These are phyloP conservation scores for Pichia sp. DNA, from an alignment of 1,139 yeast genomes.

Conservation along the genomic window DNA sequence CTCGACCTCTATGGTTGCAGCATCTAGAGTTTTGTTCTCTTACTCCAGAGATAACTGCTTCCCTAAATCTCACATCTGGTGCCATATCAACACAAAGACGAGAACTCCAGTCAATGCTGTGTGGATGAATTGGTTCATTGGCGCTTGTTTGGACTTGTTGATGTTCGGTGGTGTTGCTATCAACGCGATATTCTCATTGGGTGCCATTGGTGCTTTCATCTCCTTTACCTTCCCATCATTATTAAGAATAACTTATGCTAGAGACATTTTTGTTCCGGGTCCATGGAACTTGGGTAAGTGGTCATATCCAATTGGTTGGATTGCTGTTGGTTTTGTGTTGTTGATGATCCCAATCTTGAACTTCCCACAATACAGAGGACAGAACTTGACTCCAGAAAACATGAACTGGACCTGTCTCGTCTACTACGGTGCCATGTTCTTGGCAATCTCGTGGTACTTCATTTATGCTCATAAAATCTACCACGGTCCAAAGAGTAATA, in stretches of 20 bases:
- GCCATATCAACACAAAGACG: slow-evolving; percentile 47
- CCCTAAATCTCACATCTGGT: slow-evolving; percentile 51
- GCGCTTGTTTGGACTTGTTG: slow-evolving; percentile 50
- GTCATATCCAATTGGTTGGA: slow-evolving; percentile 41
- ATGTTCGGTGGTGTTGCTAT: slow-evolving; percentile 67
- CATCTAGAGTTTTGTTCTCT: slow-evolving; percentile 63
- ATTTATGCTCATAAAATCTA: slow-evolving; percentile 59
- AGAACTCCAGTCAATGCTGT: slow-evolving; percentile 67
- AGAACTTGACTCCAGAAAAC: slow-evolving; percentile 33
- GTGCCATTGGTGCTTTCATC: slow-evolving; percentile 66
- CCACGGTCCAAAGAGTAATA: slow-evolving; percentile 60
- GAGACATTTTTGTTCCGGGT: slow-evolving; percentile 51
- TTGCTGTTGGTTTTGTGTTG: slow-evolving; percentile 41
- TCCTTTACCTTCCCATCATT: slow-evolving; percentile 65
- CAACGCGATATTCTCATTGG: slow-evolving; percentile 70
- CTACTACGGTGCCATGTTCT: slow-evolving; percentile 55
- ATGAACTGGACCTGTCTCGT: slow-evolving; percentile 74
- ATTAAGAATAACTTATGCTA: slow-evolving; percentile 51
- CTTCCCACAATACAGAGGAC: slow-evolving; percentile 54
- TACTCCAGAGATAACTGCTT: slow-evolving; percentile 67
- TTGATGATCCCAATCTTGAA: slow-evolving; percentile 63
- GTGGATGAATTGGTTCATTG: slow-evolving; percentile 53
- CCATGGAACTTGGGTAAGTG: slow-evolving; percentile 62
- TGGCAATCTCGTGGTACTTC: slow-evolving; percentile 46
- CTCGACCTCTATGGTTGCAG: slow-evolving; percentile 62